Evolutionary conservation across 179 eudicot species (phyloP).

Genomic region (Dionaea muscipula): DNA sequence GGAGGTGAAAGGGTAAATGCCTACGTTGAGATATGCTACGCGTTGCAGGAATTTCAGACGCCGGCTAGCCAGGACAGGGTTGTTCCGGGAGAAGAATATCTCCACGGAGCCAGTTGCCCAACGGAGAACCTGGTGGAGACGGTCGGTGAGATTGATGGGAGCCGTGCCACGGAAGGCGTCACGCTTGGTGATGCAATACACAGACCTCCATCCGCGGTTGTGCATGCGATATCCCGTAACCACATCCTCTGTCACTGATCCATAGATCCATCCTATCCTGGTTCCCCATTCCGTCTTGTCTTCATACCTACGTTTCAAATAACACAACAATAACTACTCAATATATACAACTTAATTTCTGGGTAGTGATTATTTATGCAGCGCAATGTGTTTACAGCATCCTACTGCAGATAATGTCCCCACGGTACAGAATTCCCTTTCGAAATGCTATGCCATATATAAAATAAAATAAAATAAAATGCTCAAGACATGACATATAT

Average conservation of each 20-base stretch:
- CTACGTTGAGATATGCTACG: conserved; percentile 60
- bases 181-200: conserved; percentile 66
- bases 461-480: too few relatives aligned
- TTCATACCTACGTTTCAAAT: conserved; percentile 36
- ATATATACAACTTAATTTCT: too few relatives aligned
- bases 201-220: conserved; percentile 76
- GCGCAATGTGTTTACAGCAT: too few relatives aligned
- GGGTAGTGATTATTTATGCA: too few relatives aligned
- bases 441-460: too few relatives aligned
- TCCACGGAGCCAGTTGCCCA: conserved; percentile 87
- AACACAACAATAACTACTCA: neutral
- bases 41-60: conserved; percentile 70
- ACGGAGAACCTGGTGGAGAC: conserved; percentile 64
- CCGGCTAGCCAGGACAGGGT: conserved; percentile 43
- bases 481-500: too few relatives aligned
- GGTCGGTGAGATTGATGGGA: conserved; percentile 70
- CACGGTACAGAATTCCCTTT: too few relatives aligned
- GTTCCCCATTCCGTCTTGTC: conserved; percentile 72
- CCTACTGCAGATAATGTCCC: too few relatives aligned
- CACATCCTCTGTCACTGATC: conserved; percentile 74
- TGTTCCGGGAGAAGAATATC: conserved; percentile 69
- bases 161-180: conserved; percentile 76
- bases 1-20: conserved; percentile 76
- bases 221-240: conserved; percentile 85
- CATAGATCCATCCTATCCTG: conserved; percentile 65